phyloP scores from a whole-genome alignment of 2,329 filamentous ascomycete species.

The Zasmidium citrigriseum region DNA sequence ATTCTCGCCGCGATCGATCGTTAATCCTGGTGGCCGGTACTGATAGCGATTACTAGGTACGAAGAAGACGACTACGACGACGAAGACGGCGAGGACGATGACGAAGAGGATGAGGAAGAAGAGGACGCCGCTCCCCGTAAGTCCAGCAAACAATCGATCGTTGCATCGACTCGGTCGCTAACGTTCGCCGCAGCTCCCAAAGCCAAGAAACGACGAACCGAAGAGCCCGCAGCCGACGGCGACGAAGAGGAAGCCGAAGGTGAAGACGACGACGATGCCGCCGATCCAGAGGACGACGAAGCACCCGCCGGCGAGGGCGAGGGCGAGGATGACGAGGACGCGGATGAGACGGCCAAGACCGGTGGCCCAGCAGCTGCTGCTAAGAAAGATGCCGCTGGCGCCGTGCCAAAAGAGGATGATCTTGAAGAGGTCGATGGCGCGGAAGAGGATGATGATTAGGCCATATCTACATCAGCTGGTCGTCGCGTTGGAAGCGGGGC shows the following conservation, averaged over 20 bases:
- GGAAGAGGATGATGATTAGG: conserved; percentile 20
- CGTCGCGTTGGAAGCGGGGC: neutral
- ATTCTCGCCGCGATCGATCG: conserved; percentile 2
- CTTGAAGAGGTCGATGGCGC: conserved; percentile 23
- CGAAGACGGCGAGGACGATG: conserved; percentile 13
- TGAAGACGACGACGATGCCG: conserved; percentile 3
- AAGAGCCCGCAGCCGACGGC: conserved; percentile 12
- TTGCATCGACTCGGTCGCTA: neutral
- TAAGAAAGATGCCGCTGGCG: conserved; percentile 30
- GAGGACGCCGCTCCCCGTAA: conserved; percentile 17
- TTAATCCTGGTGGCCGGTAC: neutral
- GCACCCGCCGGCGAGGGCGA: conserved; percentile 15
- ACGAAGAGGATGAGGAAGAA: conserved; percentile 14
- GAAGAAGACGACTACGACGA: conserved; percentile 17
- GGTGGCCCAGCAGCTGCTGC: conserved; percentile 32
- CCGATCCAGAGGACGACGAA: conserved; percentile 20
- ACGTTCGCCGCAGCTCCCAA: conserved; percentile 14
- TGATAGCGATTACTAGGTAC: conserved; percentile 7
- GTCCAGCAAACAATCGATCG: neutral
- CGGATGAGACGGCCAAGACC: conserved; percentile 29
- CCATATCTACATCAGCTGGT: neutral
- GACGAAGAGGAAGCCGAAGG: conserved; percentile 22
- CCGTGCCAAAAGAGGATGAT: conserved; percentile 34
- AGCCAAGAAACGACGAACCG: conserved; percentile 25
- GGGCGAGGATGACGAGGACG: conserved; percentile 6